Base-by-base conservation (phyloP, 1,284 basidiomycete species). In the Tilletia setariae region DNA sequence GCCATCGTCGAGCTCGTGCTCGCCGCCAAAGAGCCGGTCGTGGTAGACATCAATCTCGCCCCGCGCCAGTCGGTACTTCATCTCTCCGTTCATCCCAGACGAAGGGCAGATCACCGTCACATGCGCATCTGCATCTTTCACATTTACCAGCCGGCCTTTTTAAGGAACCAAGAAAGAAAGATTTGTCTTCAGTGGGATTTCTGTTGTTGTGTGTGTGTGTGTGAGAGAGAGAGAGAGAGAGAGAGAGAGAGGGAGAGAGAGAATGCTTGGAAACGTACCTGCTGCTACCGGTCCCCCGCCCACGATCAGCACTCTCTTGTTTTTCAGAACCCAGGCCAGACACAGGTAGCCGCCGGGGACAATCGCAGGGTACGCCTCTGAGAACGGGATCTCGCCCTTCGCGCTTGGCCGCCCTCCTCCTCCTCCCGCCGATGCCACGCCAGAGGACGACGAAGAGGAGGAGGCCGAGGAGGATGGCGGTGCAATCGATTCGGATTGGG, bases 261-360 rank as follows among this genome's bases (percentile, higher is more conserved):
- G n/a, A 44, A 44, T 44, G 43, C n/a, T 23, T 49, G 47, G 15
- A 49, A 49, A 67, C 63, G 70, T 69, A 71, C 90, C 88, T 1
- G 89, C 90, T 44, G 90, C 92, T 59, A 95, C 90, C 72, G 90
- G 88, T 56, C 92, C 93, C n/a, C 92, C 92, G 66, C 95, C 92
- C 72, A 95, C 87, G 76, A 94, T 87, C 75, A 96, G 88, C 23
- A 94, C 92, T 59, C 85, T 85, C 79, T 90, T 91, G 73, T 86
- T 85, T 74, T 90, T 90, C 82, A 95, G 88, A 82, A 93, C 90
- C 88, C 92, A 93, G 32, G 95, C 94, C 70, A 93, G 84, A 56
- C 92, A 85, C 63, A 97, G 87, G 7, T 92, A 91, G 6, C 88
- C 89, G 40, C 89, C 88, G 1, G 83, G 83, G 40, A 78, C 72